A percentile compares a stretch with the other conserved stretches of the same genome.
Conservation (phyloP, 2,329 filamentous ascomycete species). For the Claviceps sorghi region DNA sequence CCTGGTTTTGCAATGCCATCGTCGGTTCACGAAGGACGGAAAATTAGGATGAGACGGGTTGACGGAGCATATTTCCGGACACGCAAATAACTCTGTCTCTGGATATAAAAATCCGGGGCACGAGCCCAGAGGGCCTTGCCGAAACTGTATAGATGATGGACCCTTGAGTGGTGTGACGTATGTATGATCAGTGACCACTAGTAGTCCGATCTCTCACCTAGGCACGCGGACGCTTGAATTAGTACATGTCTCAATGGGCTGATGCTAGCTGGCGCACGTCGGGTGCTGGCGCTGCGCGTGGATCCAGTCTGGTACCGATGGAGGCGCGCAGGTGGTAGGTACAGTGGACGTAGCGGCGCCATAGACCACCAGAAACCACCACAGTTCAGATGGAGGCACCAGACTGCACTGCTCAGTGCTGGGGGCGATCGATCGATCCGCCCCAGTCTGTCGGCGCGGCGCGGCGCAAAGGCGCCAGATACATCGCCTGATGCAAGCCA, state of each 20-base stretch:
- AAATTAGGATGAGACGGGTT: not conserved
- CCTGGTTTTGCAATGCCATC: constrained; percentile 18
- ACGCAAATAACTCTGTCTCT: constrained; percentile 4
- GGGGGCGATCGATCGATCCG: constrained; percentile 3
- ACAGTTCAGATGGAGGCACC: not conserved
- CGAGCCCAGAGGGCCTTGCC: not conserved
- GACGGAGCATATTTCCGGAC: not conserved
- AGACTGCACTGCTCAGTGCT: not conserved
- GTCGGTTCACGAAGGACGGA: constrained; percentile 2
- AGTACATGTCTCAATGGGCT: not conserved
- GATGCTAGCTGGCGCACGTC: too few species aligned
- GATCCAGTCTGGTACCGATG: not conserved
- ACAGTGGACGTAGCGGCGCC: not conserved
- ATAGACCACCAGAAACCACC: not conserved
- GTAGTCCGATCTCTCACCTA: not conserved
- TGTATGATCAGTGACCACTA: not conserved
- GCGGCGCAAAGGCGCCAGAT: not conserved
- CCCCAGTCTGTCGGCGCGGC: not conserved
- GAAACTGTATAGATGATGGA: not conserved
- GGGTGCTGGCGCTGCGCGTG: not conserved
- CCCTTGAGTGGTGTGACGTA: constrained; percentile 2
- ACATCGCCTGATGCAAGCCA: not conserved
- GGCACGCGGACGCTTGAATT: not conserved
- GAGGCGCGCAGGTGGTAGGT: not conserved
- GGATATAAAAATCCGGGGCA: not conserved